Base-by-base conservation (phyloP, 768 basidiomycete genomes). In the Ephemerocybe angulata region DNA sequence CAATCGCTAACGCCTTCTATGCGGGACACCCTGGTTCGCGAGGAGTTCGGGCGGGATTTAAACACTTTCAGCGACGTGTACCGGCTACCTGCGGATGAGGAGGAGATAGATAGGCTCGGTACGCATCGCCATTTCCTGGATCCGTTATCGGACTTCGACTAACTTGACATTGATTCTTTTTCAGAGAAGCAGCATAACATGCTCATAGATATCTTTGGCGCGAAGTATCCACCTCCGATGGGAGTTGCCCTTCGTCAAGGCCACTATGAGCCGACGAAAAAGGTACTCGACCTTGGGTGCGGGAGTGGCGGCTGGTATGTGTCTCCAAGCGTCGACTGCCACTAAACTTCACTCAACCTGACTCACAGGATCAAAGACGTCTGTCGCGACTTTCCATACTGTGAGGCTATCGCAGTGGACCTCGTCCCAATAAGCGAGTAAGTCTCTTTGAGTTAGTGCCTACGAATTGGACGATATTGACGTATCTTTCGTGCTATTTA, bases 41-140 rank as follows among this genome's bases (percentile, higher is more conserved):
- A 83, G 27, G 87, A 90, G 63, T 85, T 81, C 55, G 89, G 88
- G 0, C 75, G 89, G 40, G 79, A 76, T 30, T 65, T 92, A 38
- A 91, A 91, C 70, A 89, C 84, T 58, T 87, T 87, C 59, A 90
- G 89, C 1, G 87, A 91, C 44, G 79, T 91, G 2, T 92, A 92
- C 63, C 79, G 79, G 35, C 72, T 91, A 28, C 87, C 90, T 11
- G 90, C 88, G 22, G 90, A 91, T 58, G 84, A 86, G 7, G 87
- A 89, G 62, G 90, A 91, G 59, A 69, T 88, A n/a, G 76, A 83
- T 28, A 79, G 88, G 52, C 78, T 90, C 31, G 79, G 88, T 88
- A 59, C 41, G 37, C n/a, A 80, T 68, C 17, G n/a, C n/a, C 25
- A 38, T 21, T 52, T 30, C 38, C 22, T 35, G 24, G 49, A 12